Percentiles rank a stretch among this genome's conserved stretches.
Evolutionary conservation across 106 monocot genomes (phyloP).

Genomic region (Dendrobium catenatum): DNA sequence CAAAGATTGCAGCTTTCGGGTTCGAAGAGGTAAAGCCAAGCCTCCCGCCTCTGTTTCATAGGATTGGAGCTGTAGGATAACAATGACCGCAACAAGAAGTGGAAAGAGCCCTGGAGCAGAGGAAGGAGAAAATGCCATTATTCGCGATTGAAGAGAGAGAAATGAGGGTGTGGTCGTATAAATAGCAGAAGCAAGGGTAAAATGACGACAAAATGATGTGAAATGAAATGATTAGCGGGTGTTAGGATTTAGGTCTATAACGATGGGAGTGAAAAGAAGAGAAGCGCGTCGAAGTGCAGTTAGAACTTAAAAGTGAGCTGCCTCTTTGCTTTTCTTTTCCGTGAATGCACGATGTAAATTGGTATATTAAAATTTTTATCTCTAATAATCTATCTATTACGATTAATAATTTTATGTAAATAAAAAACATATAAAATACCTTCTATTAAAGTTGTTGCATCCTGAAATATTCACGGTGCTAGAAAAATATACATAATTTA

Average conservation of each 20-base stretch:
- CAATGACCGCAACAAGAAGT: neutral
- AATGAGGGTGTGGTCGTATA: neutral
- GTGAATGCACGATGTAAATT: no score
- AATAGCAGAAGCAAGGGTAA: neutral
- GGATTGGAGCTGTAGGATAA: neutral
- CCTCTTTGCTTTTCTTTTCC: no score
- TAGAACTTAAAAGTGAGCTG: no score
- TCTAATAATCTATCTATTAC: no score
- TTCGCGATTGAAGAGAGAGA: neutral
- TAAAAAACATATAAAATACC: no score
- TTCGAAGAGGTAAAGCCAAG: constrained; percentile 6
- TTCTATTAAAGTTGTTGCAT: no score
- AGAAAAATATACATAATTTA: no score
- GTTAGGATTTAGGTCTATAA: neutral
- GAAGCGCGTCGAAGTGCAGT: no score
- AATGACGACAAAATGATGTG: neutral
- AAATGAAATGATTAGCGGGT: constrained; percentile 1
- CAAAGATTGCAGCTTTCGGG: neutral
- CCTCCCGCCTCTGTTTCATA: neutral
- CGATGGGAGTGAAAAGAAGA: no score
- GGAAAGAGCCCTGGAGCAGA: neutral
- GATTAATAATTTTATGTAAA: no score
- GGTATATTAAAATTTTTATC: no score
- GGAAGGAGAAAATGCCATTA: neutral
- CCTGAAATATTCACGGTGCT: no score